Evolutionary conservation across 192 early-diverging fungal genomes (phyloP).

Genomic region (Allomyces macrogynus): DNA sequence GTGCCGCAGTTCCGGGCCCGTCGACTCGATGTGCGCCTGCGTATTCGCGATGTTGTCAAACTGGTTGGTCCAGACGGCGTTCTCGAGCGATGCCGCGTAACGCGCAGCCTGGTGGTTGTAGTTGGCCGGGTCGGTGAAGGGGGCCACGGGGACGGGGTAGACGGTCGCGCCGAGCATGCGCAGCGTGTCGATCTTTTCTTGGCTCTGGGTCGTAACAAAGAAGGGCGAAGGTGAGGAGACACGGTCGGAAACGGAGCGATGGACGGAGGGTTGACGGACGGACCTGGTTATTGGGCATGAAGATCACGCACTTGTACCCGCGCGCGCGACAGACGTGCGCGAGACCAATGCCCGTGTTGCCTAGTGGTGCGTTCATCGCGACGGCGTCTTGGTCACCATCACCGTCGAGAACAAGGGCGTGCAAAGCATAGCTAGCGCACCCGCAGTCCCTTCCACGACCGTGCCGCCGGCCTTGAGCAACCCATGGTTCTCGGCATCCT

Average conservation of each 20-base stretch:
- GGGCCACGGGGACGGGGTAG: constrained; percentile 75
- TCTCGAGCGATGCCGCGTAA: constrained; percentile 49
- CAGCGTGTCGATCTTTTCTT: constrained; percentile 85
- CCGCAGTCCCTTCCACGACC: constrained; percentile 67
- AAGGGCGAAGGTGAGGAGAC: neutral
- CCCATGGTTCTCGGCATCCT: constrained; percentile 68
- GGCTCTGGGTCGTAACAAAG: constrained; percentile 42
- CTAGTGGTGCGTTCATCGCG: constrained; percentile 12
- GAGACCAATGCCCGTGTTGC: constrained; percentile 90
- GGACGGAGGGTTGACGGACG: no score
- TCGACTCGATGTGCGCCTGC: constrained; percentile 83
- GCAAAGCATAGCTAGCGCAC: constrained; percentile 9
- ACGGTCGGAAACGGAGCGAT: neutral
- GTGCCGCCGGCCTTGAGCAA: constrained; percentile 71
- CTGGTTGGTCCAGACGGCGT: constrained; percentile 93
- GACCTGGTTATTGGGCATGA: constrained; percentile 86
- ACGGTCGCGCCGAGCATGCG: constrained; percentile 86
- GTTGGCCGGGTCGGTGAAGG: constrained; percentile 77
- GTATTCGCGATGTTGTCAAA: constrained; percentile 87
- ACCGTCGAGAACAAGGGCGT: no score
- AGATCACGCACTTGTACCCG: constrained; percentile 89
- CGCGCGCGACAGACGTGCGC: constrained; percentile 82
- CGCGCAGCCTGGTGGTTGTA: constrained; percentile 84
- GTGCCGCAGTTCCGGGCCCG: constrained; percentile 82
- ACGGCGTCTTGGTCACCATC: no score